Base-by-base conservation (phyloP, 2,329 filamentous ascomycete genomes). In the Neonectria coccinea region DNA sequence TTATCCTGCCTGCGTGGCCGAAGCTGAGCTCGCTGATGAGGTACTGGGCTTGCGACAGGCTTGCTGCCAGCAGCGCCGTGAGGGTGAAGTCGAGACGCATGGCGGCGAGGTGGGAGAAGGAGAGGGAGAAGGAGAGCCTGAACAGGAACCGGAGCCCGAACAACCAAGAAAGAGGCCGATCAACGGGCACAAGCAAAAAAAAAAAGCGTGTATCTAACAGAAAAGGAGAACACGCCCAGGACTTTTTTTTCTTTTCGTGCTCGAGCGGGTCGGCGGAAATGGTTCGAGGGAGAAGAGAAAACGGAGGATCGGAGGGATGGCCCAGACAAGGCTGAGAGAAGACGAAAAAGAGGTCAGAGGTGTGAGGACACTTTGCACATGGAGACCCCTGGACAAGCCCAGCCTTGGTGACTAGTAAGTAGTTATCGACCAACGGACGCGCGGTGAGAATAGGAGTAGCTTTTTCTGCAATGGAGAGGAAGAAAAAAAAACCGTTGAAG, bases 21-120 rank as follows among this genome's bases (percentile, higher is more conserved):
- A 97, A 97, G 77, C 92, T 94, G 53, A 93, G 85, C 74, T 89
- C 88, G 70, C 89, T 90, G 74, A 93, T 86, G 58, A 93, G 82
- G 72, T 87, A 89, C 74, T 92, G 88, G 39, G 90, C 90, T 57
- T 86, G 84, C 39, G 85, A 84, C 58, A 87, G 71, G 73, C 82
- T 75, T 61, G 82, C 80, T 67, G 79, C 80, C 66, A 86, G 77
- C 69, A 82, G 76, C 59, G 81, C 74, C 66, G 79, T 78, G 67
- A 83, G 72, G 59, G 79, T 72, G 59, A 79, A 69, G 41, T 77
- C 69, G 66, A 79, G 73, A 77, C 83, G 84, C 84, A 86, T 86
- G 62, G 70, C 79, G 76, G 70, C 79, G 76, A 65, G 25, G 25
- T 25, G 25, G 25, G 25, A 25, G 25, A 25, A 25, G 25, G 25